Conservation (phyloP, 805 yeast genomes). For the Torulaspora indica region DNA sequence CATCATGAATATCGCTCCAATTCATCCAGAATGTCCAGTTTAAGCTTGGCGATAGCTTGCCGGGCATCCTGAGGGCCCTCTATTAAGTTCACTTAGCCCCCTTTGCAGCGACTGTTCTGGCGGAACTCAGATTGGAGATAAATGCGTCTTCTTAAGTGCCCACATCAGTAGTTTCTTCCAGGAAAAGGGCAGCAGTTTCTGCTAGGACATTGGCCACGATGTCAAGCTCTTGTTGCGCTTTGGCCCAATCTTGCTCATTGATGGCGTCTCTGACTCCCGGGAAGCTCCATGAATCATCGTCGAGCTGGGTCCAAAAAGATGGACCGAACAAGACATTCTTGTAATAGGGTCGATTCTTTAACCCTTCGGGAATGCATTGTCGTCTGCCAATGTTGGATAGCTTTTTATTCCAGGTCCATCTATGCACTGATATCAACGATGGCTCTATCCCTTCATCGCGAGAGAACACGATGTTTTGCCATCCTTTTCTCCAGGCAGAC, state of each 20-base stretch:
- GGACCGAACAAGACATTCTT: slow-evolving; percentile 68
- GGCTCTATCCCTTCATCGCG: slow-evolving; percentile 65
- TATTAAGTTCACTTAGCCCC: too few relatives aligned
- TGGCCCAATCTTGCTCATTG: slow-evolving; percentile 43
- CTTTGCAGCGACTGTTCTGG: too few relatives aligned
- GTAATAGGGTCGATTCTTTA: slow-evolving; percentile 57
- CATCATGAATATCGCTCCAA: background rate
- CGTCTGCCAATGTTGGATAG: slow-evolving; percentile 51
- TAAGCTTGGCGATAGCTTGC: background rate
- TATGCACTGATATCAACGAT: slow-evolving; percentile 58
- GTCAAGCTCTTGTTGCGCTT: slow-evolving; percentile 53
- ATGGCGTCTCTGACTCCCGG: slow-evolving; percentile 74
- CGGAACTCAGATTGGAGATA: too few relatives aligned
- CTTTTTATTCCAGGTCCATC: slow-evolving; percentile 80
- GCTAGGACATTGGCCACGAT: slow-evolving; percentile 38
- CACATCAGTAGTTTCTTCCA: slow-evolving; percentile 29
- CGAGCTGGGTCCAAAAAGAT: slow-evolving; percentile 52
- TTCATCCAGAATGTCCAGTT: too few relatives aligned
- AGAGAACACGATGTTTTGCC: slow-evolving; percentile 51
- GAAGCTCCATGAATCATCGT: slow-evolving; percentile 53
- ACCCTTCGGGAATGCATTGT: slow-evolving; percentile 44
- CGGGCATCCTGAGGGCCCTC: too few relatives aligned
- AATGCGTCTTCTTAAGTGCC: background rate
- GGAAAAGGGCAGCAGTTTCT: slow-evolving; percentile 31
- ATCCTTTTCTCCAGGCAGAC: slow-evolving; percentile 53